These are phyloP conservation scores for Benincasa hispida DNA, from an alignment of 306 rosid species.

Conservation along the genomic window DNA sequence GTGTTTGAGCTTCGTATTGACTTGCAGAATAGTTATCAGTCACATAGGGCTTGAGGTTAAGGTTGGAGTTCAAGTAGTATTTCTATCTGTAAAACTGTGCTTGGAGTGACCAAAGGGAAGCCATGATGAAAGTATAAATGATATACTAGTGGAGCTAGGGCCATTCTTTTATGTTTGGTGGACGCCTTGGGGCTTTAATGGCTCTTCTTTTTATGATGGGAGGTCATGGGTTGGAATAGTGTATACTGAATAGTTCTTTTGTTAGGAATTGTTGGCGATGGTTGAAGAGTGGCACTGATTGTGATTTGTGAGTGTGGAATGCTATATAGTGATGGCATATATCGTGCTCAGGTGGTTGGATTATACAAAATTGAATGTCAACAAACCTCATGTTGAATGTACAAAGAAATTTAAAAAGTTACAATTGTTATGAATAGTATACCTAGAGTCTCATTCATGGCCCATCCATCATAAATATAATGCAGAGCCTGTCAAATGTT, in stretches of 20 bases:
- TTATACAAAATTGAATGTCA: background rate
- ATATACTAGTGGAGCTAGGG: background rate
- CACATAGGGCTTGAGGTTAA: background rate
- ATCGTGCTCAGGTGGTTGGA: background rate
- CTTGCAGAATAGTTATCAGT: background rate
- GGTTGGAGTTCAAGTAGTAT: background rate
- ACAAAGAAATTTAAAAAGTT: background rate
- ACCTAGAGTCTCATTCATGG: background rate
- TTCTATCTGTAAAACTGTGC: background rate
- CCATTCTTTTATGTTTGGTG: background rate
- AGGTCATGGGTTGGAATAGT: background rate
- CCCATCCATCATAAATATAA: background rate
- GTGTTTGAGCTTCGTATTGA: background rate
- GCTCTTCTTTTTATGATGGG: background rate
- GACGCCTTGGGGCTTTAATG: background rate
- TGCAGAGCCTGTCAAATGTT: too few relatives aligned
- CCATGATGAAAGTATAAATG: background rate
- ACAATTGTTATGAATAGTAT: background rate
- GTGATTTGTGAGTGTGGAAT: background rate
- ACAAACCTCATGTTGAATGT: background rate
- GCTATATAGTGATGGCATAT: background rate
- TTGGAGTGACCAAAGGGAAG: background rate
- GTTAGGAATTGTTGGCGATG: background rate
- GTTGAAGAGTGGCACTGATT: background rate
- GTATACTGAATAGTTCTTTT: background rate